phyloP scores from a whole-genome alignment of 2,329 filamentous ascomycete species.

The Aureobasidium sp. region DNA sequence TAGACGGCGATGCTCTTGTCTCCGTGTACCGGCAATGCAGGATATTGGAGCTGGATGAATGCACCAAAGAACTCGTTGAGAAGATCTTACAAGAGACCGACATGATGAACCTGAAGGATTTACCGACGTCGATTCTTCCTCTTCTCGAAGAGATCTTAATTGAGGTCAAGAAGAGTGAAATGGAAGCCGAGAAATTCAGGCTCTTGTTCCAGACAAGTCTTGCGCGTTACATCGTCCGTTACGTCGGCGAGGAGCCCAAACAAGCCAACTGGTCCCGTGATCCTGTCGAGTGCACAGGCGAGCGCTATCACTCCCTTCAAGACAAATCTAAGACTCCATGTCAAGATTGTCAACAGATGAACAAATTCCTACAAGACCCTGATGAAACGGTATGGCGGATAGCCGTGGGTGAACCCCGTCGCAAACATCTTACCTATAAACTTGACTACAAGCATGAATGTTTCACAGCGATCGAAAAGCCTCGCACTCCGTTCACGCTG shows the following conservation, averaged over 20 bases:
- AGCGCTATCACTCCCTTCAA: not conserved
- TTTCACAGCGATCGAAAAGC: not conserved
- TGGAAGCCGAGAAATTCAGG: not conserved
- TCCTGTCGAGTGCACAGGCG: not conserved
- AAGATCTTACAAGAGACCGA: not conserved
- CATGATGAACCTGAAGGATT: not conserved
- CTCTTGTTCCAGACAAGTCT: not conserved
- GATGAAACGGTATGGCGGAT: not conserved
- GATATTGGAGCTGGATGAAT: not conserved
- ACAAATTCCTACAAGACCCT: not conserved
- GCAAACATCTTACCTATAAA: not conserved
- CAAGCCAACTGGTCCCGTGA: not conserved
- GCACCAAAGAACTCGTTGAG: not conserved
- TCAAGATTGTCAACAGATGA: not conserved
- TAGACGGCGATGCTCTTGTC: not conserved
- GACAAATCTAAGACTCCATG: not conserved
- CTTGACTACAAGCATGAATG: not conserved
- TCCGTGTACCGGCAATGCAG: not conserved
- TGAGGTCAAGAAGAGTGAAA: not conserved
- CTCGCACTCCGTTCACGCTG: not conserved
- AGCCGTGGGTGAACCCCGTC: not conserved
- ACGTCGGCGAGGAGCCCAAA: constrained; percentile 1
- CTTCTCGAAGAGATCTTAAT: not conserved
- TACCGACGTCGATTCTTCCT: not conserved
- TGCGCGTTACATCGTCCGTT: not conserved